Base-by-base conservation (phyloP, 2,329 filamentous ascomycete species). In the Fusarium stilboides region DNA sequence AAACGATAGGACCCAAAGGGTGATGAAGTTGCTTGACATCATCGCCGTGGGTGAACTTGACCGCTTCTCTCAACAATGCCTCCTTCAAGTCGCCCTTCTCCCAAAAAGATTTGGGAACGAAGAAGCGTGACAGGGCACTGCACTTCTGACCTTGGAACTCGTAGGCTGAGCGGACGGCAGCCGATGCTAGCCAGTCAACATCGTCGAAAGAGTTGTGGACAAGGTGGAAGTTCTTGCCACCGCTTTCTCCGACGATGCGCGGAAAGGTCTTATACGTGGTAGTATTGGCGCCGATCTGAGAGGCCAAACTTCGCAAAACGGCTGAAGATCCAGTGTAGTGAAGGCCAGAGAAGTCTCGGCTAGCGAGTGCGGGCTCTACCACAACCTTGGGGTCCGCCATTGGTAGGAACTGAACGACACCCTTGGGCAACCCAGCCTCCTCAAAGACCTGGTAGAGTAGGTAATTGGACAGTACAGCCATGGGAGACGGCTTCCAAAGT, bases 201-300 rank as follows among this genome's bases (percentile, higher is more conserved):
- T 59, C 47, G 19, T 59, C 26, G 24, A 22, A 53, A 13, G 47
- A 53, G 19, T 59, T 59, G 33, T 86, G 84, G 50, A 86, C 65
- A 22, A 86, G 74, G 66, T 85, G 83, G 76, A 85, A 85, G 75
- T 86, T 86, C 80, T 86, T 86, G 61, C 84, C 84, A 57, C 81
- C 80, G 8, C 83, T 86, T 78, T 86, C 84, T 60, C 83, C 84
- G 6, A 85, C 81, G 42, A 85, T 75, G 14, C 82, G 76, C 4
- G 83, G 84, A 73, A 74, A 79, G 5, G 57, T 54, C 51, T 78
- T 74, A 24, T 73, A 69, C 60, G 77, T 79, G 9, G 62, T 74
- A 46, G 72, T 74, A 19, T 71, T 69, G 5, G 49, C 71, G 28
- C 76, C 79, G 34, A 76, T 75, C 44, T 71, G 73, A 22, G 47